These are phyloP conservation scores for Mycena indigotica DNA, from an alignment of 768 basidiomycete species.

Conservation along the genomic window DNA sequence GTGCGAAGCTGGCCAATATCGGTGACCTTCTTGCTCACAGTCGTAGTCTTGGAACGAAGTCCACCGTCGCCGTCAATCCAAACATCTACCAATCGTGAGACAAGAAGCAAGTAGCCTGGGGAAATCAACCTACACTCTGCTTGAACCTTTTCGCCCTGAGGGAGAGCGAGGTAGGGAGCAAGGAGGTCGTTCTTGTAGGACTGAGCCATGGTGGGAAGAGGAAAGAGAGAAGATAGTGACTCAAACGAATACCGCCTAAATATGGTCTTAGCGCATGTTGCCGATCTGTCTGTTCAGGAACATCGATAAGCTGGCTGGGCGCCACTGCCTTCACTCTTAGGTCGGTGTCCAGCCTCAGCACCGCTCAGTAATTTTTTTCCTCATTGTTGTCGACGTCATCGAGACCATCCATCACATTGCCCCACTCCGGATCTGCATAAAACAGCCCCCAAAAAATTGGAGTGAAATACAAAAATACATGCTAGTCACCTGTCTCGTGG, in stretches of 20 bases:
- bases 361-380: not conserved
- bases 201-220: conserved; percentile 34
- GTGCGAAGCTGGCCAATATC: conserved; percentile 90
- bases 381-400: not conserved
- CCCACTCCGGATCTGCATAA: not conserved
- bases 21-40: conserved; percentile 81
- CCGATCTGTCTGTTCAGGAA: not conserved
- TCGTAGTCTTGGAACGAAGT: conserved; percentile 96
- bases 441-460: not conserved
- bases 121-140: conserved; percentile 74
- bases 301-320: not conserved
- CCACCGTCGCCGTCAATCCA: conserved; percentile 97
- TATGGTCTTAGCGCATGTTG: not conserved
- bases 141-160: conserved; percentile 91
- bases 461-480: not conserved
- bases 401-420: not conserved
- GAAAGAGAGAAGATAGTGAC: conserved; percentile 24
- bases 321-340: not conserved
- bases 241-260: not conserved
- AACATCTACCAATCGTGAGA: conserved; percentile 63
- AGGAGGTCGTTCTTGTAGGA: conserved; percentile 82
- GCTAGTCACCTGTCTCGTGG: conserved; percentile 10
- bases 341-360: not conserved
- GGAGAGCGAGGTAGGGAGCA: conserved; percentile 83
- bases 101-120: conserved; percentile 16